Base-by-base conservation (phyloP, 805 yeast species). In the Grigorovia jiainica region DNA sequence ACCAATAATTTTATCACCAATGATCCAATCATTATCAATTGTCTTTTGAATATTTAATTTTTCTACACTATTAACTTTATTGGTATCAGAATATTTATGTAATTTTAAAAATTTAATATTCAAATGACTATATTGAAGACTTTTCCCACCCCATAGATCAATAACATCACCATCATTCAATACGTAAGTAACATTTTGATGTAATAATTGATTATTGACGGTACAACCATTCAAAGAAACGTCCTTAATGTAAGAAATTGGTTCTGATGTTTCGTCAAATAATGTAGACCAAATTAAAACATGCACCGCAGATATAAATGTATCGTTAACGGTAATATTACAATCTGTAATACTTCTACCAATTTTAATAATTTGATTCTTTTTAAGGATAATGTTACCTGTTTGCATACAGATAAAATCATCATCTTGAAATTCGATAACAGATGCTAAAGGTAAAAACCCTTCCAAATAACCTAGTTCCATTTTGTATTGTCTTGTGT, bases 161-260 rank as follows among this genome's bases (percentile, higher is more conserved):
- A 75, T 56, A 3, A 44, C 39, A 52, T 76, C 80, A 3, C 58
- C 60, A 40, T 67, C 56, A 40, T 54, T 48, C 25, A 73, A 51
- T 10, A 72, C 35, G 17, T 53, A 58, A 0, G 64, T 60, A 20
- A 57, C 56, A 19, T 64, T 58, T 32, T 58, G 63, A 2, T 51
- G 57, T 44, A 65, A 23, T 11, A 45, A 42, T 17, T 40, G n/a
- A 1, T 63, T 68, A 48, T 76, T 73, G 1, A 76, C 50, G 33
- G 47, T 60, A 1, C 73, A 68, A 2, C 81, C 81, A 58, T 78
- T 78, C 19, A 68, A 52, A 0, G 82, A 75, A 2, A 48, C 40
- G 47, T 76, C 82, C 42, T 68, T 69, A 9, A 77, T 47, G 48
- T 76, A 78, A 15, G 70, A 64, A 45, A 75, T 46, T 0, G 78